phyloP scores from a whole-genome alignment of 352 stramenopile species.

The Pythium vanterpoolii region DNA sequence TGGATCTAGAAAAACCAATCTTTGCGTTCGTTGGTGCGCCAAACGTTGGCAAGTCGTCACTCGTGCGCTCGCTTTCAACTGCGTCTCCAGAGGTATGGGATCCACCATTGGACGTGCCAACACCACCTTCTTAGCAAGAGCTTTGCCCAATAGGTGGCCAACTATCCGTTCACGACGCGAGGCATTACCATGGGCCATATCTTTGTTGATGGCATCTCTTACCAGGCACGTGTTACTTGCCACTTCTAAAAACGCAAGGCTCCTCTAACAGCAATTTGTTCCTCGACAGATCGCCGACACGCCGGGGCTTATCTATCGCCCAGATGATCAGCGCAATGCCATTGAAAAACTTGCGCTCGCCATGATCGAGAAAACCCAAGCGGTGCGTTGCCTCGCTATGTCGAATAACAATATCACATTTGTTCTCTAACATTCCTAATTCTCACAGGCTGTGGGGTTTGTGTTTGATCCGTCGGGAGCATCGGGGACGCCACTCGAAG shows the following conservation, averaged over 20 bases:
- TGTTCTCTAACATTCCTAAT: not conserved
- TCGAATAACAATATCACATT: not conserved
- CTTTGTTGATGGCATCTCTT: constrained; percentile 77
- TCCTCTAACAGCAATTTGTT: too few species aligned
- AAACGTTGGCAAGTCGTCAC: constrained; percentile 85
- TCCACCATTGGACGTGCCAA: not conserved
- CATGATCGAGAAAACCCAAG: constrained; percentile 41
- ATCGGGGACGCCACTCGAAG: constrained; percentile 56
- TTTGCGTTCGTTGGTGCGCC: constrained; percentile 83
- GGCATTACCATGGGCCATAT: constrained; percentile 88
- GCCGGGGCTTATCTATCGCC: constrained; percentile 34
- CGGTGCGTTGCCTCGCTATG: constrained; percentile 17
- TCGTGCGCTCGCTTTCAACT: constrained; percentile 76
- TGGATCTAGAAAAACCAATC: constrained; percentile 78
- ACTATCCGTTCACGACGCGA: constrained; percentile 86
- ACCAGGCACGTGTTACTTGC: constrained; percentile 63
- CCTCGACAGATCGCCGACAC: constrained; percentile 89
- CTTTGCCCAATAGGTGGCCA: constrained; percentile 54
- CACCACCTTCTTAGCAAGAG: not conserved
- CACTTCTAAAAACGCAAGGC: too few species aligned
- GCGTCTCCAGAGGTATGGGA: constrained; percentile 65
- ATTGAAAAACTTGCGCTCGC: constrained; percentile 41
- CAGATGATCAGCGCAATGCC: constrained; percentile 33
- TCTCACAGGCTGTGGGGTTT: constrained; percentile 70
- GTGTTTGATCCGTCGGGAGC: constrained; percentile 75